A percentile compares a stretch with the other conserved stretches of the same genome.
These are phyloP conservation scores for Lactifluus pinguis DNA, from an alignment of 768 basidiomycete species.

Conservation along the genomic window DNA sequence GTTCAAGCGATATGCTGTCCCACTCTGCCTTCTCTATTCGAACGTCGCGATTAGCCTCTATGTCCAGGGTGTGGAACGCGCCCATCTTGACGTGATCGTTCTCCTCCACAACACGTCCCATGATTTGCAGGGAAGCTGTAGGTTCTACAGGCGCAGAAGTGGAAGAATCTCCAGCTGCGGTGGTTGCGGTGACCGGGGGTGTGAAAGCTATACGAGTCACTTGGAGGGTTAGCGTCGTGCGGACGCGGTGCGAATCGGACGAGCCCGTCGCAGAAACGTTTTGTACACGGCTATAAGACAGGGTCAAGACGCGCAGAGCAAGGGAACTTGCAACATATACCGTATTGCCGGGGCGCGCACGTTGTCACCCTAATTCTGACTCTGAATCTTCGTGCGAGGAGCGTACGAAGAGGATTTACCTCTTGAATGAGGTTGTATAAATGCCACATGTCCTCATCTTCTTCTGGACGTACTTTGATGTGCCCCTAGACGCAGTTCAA, in stretches of 20 bases:
- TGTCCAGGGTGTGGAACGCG: slow-evolving; percentile 88
- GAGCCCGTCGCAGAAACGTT: slow-evolving; percentile 90
- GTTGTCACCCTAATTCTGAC: slow-evolving; percentile 49
- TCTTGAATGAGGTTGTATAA: slow-evolving; percentile 92
- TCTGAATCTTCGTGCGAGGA: slow-evolving; percentile 8
- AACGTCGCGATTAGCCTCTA: slow-evolving; percentile 86
- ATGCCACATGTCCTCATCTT: slow-evolving; percentile 99
- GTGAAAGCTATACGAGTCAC: slow-evolving; percentile 79
- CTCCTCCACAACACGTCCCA: slow-evolving; percentile 79
- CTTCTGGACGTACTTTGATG: slow-evolving; percentile 91
- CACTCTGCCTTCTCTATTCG: slow-evolving; percentile 89
- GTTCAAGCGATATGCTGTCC: slow-evolving; percentile 79
- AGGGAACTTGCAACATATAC: slow-evolving; percentile 28
- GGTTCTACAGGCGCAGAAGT: slow-evolving; percentile 25
- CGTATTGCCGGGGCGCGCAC: slow-evolving; percentile 83
- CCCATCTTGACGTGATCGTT: slow-evolving; percentile 87
- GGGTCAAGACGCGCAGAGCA: neutral
- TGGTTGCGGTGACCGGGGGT: slow-evolving; percentile 47
- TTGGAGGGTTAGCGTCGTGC: slow-evolving; percentile 72
- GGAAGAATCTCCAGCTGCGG: slow-evolving; percentile 30
- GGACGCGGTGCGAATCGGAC: slow-evolving; percentile 82
- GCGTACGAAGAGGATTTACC: slow-evolving; percentile 27
- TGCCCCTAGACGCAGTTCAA: slow-evolving; percentile 55
- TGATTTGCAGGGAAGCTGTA: slow-evolving; percentile 68
- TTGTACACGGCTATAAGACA: slow-evolving; percentile 60